Evolutionary conservation across 768 basidiomycete species (phyloP), one percentile per base, ranked within the genome.

Genomic region (Lactarius hengduanensis): DNA sequence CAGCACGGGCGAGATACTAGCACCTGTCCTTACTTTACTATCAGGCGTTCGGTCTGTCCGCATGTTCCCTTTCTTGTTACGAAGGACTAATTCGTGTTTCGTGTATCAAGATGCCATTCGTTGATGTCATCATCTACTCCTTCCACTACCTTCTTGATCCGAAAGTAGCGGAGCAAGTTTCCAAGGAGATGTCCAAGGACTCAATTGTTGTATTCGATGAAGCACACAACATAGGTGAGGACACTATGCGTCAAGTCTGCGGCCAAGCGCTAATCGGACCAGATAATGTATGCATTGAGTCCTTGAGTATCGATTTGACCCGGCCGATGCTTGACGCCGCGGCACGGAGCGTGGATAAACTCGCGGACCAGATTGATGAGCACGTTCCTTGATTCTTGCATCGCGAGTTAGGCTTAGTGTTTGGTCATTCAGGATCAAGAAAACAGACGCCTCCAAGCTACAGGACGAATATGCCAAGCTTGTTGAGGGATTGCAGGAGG

Each of bases 211-310:
- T 99, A 1, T 99, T 99, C 73, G 97, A 99, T 73, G 97, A 99
- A 75, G 97, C 97, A 18, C 97, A 99, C 77, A 99, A 99, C 75
- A 99, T 99, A 60, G 96, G 96, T 95, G 45, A 45, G 62, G 40
- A 61, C 47, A 26, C 30, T 50, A 41, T 30, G 20, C 28, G 2
- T 38, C 58, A 28, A 50, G 40, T 61, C 41, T 53, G 65, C 62
- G 16, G 73, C 53, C 26, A 41, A 61, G 18, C 53, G 15, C 16
- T 53, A 63, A 54, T 32, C 40, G 30, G 28, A 30, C 8, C 69
- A 90, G 96, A 99, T 74, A 99, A 99, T 75, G 97, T 99, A 56
- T 99, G 97, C 77, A 96, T 99, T 73, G 97, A 99, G 74, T 98
- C 97, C 0, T 80, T 99, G 45, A 97, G 95, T 72, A 96, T 99